Percentiles rank a stretch among this genome's conserved stretches.
Conservation (phyloP, 1,284 basidiomycete species). For the Pseudozyma pruni region DNA sequence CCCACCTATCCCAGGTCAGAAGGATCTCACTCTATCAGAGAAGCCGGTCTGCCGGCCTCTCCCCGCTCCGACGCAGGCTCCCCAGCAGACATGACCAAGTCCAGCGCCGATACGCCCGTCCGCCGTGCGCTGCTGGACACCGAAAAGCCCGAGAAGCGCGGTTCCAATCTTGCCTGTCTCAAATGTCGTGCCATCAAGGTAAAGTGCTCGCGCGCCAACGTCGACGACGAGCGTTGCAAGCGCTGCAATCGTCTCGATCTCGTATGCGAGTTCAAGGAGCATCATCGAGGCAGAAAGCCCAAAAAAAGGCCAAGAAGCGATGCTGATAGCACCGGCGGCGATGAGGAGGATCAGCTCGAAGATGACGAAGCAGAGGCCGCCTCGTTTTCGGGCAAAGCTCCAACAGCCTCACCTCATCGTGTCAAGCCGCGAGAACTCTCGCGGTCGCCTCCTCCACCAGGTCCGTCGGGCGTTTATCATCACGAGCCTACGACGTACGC, state of each 20-base stretch:
- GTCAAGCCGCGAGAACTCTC: constrained; percentile 22
- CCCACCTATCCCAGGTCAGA: constrained; percentile 4
- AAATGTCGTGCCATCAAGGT: constrained; percentile 54
- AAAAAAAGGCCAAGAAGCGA: constrained; percentile 43
- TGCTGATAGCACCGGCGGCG: constrained; percentile 22
- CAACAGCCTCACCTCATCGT: constrained; percentile 12
- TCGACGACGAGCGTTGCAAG: constrained; percentile 39
- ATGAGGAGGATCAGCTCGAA: constrained; percentile 44
- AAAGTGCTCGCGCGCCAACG: constrained; percentile 40
- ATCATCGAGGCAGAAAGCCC: constrained; percentile 49
- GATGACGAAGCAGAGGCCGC: constrained; percentile 24
- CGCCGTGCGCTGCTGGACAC: constrained; percentile 39
- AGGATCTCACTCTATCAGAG: background rate
- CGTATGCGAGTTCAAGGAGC: constrained; percentile 47
- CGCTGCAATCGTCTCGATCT: constrained; percentile 50
- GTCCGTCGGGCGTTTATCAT: constrained; percentile 3
- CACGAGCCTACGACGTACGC: constrained; percentile 6
- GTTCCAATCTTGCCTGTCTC: constrained; percentile 48
- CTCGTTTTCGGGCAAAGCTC: constrained; percentile 2
- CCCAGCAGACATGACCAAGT: constrained; percentile 26
- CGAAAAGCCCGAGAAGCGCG: constrained; percentile 49
- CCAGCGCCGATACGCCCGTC: constrained; percentile 24
- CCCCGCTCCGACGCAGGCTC: constrained; percentile 15
- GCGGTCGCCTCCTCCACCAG: constrained; percentile 14
- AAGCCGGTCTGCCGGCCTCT: constrained; percentile 7